Base-by-base conservation (phyloP, 2,329 filamentous ascomycete species). In the Fusarium tuaranense region DNA sequence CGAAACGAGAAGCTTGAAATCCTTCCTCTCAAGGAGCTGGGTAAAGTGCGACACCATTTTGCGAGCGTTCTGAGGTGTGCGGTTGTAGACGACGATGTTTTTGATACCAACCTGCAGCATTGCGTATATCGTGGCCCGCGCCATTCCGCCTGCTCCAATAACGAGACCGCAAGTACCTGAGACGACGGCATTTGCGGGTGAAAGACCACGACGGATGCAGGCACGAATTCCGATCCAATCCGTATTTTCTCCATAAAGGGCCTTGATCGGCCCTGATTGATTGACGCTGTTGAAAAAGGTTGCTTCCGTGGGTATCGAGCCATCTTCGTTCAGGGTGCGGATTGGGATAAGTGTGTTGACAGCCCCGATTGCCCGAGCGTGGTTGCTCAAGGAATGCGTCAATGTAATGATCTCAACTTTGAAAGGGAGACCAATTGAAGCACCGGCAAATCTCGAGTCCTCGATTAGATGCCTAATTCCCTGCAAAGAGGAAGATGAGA, bases 201-300 rank as follows among this genome's bases (percentile, higher is more conserved):
- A 95, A 2, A 95, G 85, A 2, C 93, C 93, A 36, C 92, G 87
- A 7, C 91, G 88, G 48, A 95, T 89, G 78, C 92, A 95, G 4
- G 92, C 92, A 63, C 92, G 86, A 48, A 95, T 93, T 7, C 93
- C 93, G 38, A 95, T 92, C 92, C 93, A 95, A 80, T 95, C 93
- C 0, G 93, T 95, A 69, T 95, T 95, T 68, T 95, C 93, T 1
- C 93, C 94, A 72, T 94, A 94, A 0, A 95, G 85, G 0, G 91
- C 92, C 71, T 89, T 88, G 8, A 94, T 89, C 0, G 91, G 89
- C 0, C 93, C 93, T 1, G 91, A 87, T 51, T 90, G 87, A 71
- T 92, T 92, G 34, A 82, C 73, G 69, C 89, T 87, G n/a, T 84
- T 82, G 69, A 87, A 86, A 20, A 87, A 82, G 10, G 90, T 82